Base-by-base conservation (phyloP, 1,284 basidiomycete genomes). In the Rhodotorula glutinis region DNA sequence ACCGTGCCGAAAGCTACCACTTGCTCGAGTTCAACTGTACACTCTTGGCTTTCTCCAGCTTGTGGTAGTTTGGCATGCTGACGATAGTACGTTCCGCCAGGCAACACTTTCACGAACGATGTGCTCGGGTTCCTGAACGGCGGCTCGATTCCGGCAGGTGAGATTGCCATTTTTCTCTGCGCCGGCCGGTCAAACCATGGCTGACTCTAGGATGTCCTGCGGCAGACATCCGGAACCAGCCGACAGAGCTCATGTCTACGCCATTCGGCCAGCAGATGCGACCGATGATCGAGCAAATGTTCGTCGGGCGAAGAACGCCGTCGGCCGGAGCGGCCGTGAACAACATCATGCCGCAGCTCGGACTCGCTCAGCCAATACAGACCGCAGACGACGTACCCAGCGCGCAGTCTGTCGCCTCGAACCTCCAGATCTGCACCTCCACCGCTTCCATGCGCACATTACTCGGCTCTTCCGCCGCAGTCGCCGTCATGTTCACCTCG, bases 241-340 rank as follows among this genome's bases (percentile, higher is more conserved):
- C 79, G 2, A 63, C 69, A 56, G 75, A 77, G 59, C 76, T 79
- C 65, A 76, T 80, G 54, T 61, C 73, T 38, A 80, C 79, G 1
- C 79, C 79, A 2, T 79, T 80, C 27, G 79, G 79, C 3, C 73
- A 75, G 57, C 70, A 74, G 57, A 67, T 79, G 69, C 72, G 74
- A 0, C 79, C 78, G 2, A 78, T 77, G 73, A 79, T 80, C 57
- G 78, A 79, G 56, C 66, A 73, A 41, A 71, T 73, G 71, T 73
- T 73, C n/a, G 55, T 63, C 17, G 71, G 71, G 3, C 38, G 62
- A 2, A 56, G 62, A 9, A 64, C 29, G 3, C 58, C 58, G 9
- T 43, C 59, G 2, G 70, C 67, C 0, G 57, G 57, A 3, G 59
- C 57, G n/a, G 62, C 70, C 21, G 67, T 67, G 53, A 57, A 64